Evolutionary conservation across 2,329 filamentous ascomycete genomes (phyloP).

Genomic region (Epichloe aotearoae): DNA sequence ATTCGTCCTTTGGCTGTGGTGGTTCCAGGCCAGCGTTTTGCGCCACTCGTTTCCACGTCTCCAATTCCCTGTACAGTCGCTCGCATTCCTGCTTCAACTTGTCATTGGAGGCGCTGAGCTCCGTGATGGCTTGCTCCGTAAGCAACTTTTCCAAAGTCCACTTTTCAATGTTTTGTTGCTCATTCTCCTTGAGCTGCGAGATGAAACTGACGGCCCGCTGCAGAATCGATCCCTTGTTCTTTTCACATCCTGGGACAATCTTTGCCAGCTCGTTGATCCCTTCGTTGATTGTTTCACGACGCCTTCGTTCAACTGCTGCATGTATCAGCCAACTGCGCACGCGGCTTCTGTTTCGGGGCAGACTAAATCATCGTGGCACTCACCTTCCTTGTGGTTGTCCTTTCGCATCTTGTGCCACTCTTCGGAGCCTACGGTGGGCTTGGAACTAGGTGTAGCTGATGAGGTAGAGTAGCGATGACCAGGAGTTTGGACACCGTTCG

Average conservation of each 20-base stretch:
- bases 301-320: slow-evolving; percentile 72
- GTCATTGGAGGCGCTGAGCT: slow-evolving; percentile 76
- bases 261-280: slow-evolving; percentile 97
- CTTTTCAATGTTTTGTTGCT: slow-evolving; percentile 86
- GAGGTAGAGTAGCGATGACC: slow-evolving; percentile 22
- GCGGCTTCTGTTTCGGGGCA: no score
- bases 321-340: slow-evolving; percentile 12
- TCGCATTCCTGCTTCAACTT: slow-evolving; percentile 74
- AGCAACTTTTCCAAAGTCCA: slow-evolving; percentile 85
- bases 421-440: slow-evolving; percentile 86
- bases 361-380: slow-evolving; percentile 12
- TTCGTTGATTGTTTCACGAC: slow-evolving; percentile 96
- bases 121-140: slow-evolving; percentile 77
- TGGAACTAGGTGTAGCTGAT: slow-evolving; percentile 37
- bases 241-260: slow-evolving; percentile 94
- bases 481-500: slow-evolving; percentile 27
- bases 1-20: slow-evolving; percentile 26
- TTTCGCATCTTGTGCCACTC: slow-evolving; percentile 97
- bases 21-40: slow-evolving; percentile 44
- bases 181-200: slow-evolving; percentile 85
- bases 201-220: slow-evolving; percentile 92
- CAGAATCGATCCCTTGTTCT: slow-evolving; percentile 96
- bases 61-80: slow-evolving; percentile 62
- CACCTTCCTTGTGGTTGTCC: slow-evolving; percentile 98
- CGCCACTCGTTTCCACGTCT: slow-evolving; percentile 63